Evolutionary conservation across 1,284 basidiomycete genomes (phyloP).

Genomic region (Ustilago nuda): DNA sequence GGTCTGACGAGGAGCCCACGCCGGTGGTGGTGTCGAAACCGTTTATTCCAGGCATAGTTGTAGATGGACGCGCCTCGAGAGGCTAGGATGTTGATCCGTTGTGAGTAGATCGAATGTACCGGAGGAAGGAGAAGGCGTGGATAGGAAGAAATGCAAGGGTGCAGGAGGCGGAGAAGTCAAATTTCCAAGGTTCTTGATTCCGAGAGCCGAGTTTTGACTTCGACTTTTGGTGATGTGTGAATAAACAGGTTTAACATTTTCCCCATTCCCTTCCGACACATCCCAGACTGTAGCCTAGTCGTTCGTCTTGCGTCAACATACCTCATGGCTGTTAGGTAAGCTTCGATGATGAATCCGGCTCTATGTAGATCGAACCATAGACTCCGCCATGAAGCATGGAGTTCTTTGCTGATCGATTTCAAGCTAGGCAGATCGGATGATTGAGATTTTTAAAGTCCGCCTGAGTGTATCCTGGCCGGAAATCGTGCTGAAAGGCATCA

Average conservation of each 20-base stretch:
- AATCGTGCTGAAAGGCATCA: no score
- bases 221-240: background rate
- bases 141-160: conserved; percentile 3
- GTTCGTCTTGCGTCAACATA: no score
- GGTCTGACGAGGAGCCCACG: background rate
- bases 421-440: background rate
- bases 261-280: no score
- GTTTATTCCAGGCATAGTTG: conserved; percentile 4
- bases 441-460: no score
- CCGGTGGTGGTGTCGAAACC: background rate
- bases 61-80: background rate
- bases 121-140: conserved; percentile 1
- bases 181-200: background rate
- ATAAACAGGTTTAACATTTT: background rate
- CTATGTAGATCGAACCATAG: no score
- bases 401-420: no score
- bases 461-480: no score
- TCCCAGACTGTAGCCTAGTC: no score
- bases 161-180: background rate
- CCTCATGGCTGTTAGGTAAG: no score
- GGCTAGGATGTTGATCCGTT: background rate
- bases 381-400: no score
- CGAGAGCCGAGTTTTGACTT: background rate
- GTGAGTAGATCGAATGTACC: background rate
- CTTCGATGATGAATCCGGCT: no score